Percentiles rank a stretch among this genome's conserved stretches.
These are phyloP conservation scores for Fraxinus albicans DNA, from an alignment of 305 asterid species.

Conservation along the genomic window DNA sequence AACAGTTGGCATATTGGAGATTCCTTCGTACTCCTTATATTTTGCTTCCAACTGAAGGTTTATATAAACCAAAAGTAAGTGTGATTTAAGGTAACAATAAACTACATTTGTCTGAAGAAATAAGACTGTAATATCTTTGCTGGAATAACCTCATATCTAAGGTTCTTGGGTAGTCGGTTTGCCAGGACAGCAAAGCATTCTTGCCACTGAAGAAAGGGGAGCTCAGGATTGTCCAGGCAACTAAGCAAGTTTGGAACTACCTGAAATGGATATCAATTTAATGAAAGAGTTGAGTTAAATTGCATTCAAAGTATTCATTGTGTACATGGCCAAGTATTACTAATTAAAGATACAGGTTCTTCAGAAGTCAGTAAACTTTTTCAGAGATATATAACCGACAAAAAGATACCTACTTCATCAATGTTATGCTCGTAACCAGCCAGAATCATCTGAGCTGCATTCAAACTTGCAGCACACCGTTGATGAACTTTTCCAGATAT, in stretches of 20 bases:
- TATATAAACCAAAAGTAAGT: conserved; percentile 10
- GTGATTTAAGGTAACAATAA: background rate
- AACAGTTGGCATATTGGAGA: conserved; percentile 52
- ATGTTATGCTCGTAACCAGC: conserved; percentile 97
- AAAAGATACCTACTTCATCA: conserved; percentile 63
- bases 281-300: conserved; percentile 11
- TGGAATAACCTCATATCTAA: conserved; percentile 65
- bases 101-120: background rate
- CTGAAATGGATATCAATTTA: conserved; percentile 41
- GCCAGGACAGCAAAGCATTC: conserved; percentile 98
- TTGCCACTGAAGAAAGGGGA: conserved; percentile 99
- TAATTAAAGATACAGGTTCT: background rate
- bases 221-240: conserved; percentile 98
- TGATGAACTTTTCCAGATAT: conserved; percentile 96
- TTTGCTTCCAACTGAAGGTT: conserved; percentile 73
- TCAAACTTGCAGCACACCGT: conserved; percentile 92
- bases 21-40: conserved; percentile 71
- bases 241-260: conserved; percentile 92
- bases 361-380: background rate
- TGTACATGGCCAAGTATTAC: conserved; percentile 10
- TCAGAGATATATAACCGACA: conserved; percentile 16
- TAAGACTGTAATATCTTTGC: conserved; percentile 4
- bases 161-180: conserved; percentile 81
- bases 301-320: conserved; percentile 4
- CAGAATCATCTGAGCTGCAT: conserved; percentile 93